These are phyloP conservation scores for Nicotiana tabacum DNA, from an alignment of 257 asterid genomes.

Conservation along the genomic window DNA sequence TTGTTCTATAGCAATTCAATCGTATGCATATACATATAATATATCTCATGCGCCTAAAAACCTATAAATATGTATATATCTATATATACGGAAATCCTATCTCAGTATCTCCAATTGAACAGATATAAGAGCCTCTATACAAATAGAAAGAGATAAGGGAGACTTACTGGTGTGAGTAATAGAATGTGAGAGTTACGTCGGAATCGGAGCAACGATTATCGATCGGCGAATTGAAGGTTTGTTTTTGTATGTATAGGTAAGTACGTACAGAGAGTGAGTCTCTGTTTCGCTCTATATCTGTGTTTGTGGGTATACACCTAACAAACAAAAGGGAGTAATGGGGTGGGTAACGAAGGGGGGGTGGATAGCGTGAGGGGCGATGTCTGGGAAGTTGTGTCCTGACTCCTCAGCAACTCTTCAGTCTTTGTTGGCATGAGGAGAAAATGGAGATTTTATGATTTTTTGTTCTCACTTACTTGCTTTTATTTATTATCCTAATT, in stretches of 20 bases:
- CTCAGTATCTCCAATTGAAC: not conserved
- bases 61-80: not conserved
- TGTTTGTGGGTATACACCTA: conserved; percentile 7
- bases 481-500: no score
- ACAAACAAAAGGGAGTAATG: conserved; percentile 7
- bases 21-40: conserved; percentile 11
- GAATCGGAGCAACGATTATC: not conserved
- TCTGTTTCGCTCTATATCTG: not conserved
- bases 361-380: not conserved
- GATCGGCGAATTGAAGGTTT: not conserved
- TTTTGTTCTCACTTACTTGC: not conserved
- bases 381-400: not conserved
- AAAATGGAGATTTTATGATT: not conserved
- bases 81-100: not conserved
- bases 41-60: not conserved
- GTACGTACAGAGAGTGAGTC: not conserved
- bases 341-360: not conserved
- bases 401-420: not conserved
- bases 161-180: not conserved
- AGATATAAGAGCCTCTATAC: not conserved
- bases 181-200: not conserved
- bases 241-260: not conserved
- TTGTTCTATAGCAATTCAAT: conserved; percentile 17
- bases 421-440: not conserved
- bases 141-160: not conserved